phyloP scores from a whole-genome alignment of 495 filamentous ascomycete species.

The Melanomma pulvis-pyrius region DNA sequence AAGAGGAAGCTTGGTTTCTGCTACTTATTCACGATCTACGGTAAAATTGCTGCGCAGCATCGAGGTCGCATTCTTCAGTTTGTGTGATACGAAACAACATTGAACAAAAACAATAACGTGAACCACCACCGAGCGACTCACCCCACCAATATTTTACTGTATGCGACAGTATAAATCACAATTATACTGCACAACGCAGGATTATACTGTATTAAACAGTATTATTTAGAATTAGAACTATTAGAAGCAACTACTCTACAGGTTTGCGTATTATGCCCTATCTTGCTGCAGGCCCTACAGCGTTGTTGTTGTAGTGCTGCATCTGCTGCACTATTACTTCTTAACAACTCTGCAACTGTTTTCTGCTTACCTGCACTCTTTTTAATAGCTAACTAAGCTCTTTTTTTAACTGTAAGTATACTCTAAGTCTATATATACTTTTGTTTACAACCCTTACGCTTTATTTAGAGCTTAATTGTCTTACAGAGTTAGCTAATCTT shows the following conservation, averaged over 20 bases:
- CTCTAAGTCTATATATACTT: constrained; percentile 18
- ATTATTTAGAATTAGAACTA: neutral
- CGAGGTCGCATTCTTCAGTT: too few relatives aligned
- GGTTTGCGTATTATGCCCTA: constrained; percentile 5
- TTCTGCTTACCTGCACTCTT: neutral
- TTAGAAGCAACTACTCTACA: neutral
- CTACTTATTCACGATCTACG: too few relatives aligned
- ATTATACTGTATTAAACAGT: neutral
- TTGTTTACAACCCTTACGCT: constrained; percentile 14
- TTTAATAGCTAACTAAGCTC: neutral
- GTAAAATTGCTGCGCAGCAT: too few relatives aligned
- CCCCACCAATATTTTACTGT: too few relatives aligned
- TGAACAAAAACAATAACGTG: too few relatives aligned
- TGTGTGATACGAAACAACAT: too few relatives aligned
- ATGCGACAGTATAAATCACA: too few relatives aligned
- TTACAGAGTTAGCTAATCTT: constrained; percentile 16
- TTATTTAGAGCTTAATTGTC: constrained; percentile 10
- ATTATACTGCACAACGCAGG: too few relatives aligned
- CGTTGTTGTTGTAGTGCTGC: constrained; percentile 1
- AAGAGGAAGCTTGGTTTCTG: too few relatives aligned
- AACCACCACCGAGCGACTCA: too few relatives aligned
- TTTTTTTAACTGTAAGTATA: constrained; percentile 1
- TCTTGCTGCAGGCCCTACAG: neutral
- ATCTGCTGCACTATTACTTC: neutral
- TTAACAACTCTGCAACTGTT: neutral